Percentiles rank a stretch among this genome's conserved stretches.
Conservation (phyloP, 257 asterid genomes). For the Solanum peruvianum region DNA sequence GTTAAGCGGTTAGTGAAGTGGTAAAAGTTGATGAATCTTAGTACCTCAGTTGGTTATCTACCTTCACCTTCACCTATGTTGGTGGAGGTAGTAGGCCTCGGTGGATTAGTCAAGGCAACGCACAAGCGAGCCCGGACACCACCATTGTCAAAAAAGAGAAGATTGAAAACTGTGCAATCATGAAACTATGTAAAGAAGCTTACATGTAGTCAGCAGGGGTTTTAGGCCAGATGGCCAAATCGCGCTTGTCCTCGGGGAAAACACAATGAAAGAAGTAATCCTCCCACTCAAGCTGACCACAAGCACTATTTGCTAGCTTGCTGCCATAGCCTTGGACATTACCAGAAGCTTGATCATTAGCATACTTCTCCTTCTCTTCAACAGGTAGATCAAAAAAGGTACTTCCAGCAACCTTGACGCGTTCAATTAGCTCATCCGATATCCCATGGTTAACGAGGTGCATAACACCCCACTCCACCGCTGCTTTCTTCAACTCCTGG, state of each 20-base stretch:
- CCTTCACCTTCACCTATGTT: background rate
- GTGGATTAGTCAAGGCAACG: background rate
- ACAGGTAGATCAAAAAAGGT: constrained; percentile 50
- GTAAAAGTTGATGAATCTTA: background rate
- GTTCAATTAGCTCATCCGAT: constrained; percentile 22
- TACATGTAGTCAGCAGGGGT: constrained; percentile 66
- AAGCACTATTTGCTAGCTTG: constrained; percentile 63
- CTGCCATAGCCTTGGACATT: constrained; percentile 88
- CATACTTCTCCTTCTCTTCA: constrained; percentile 89
- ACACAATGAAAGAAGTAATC: constrained; percentile 73
- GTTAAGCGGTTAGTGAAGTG: background rate
- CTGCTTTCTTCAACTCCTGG: constrained; percentile 51
- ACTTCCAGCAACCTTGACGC: constrained; percentile 50
- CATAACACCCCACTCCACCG: constrained; percentile 93
- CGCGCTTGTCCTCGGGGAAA: constrained; percentile 47
- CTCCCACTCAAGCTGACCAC: constrained; percentile 85
- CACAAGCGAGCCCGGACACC: background rate
- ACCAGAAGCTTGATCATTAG: constrained; percentile 65
- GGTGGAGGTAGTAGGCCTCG: background rate
- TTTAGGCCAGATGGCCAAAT: constrained; percentile 69
- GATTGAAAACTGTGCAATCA: background rate
- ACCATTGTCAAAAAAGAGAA: background rate
- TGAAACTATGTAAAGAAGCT: constrained; percentile 6
- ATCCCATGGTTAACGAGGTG: constrained; percentile 77
- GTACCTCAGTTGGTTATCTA: background rate